Evolutionary conservation across 75 land plant species (phyloP).

Genomic region (Pinus albicaulis): DNA sequence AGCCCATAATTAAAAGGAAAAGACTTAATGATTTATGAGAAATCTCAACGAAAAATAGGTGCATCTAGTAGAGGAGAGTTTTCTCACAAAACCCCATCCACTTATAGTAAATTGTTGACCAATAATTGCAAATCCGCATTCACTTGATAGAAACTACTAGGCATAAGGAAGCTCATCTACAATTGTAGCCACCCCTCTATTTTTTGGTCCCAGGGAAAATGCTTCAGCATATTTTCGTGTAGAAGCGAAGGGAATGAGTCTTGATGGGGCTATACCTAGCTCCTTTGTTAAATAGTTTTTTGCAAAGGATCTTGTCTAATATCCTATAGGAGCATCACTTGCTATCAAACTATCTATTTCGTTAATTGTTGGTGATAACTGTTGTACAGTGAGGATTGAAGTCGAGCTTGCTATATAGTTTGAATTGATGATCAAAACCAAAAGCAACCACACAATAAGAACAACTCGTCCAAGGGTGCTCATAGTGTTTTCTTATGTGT

Average conservation of each 20-base stretch:
- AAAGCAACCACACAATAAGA: too few species aligned
- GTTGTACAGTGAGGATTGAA: too few species aligned
- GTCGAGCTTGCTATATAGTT: too few species aligned
- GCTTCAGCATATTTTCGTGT: slow-evolving; percentile 42
- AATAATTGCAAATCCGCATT: slow-evolving; percentile 52
- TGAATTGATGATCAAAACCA: too few species aligned
- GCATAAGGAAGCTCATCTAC: too few species aligned
- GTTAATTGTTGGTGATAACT: too few species aligned
- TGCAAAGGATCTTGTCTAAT: too few species aligned
- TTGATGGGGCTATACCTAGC: not conserved
- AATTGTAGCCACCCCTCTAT: slow-evolving; percentile 50
- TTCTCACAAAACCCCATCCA: slow-evolving; percentile 97
- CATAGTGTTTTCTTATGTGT: too few species aligned
- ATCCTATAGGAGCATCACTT: too few species aligned
- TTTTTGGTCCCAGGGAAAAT: slow-evolving; percentile 50
- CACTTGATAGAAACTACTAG: slow-evolving; percentile 50
- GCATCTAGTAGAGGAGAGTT: not conserved
- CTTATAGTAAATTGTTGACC: slow-evolving; percentile 75
- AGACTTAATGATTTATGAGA: not conserved
- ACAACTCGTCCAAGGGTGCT: too few species aligned
- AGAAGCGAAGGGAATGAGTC: slow-evolving; percentile 34
- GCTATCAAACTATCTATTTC: too few species aligned
- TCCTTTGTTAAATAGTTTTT: too few species aligned
- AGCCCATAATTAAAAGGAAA: not conserved
- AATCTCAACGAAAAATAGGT: not conserved